These are phyloP conservation scores for Castanopsis chinensis DNA, from an alignment of 306 rosid species.

Conservation along the genomic window DNA sequence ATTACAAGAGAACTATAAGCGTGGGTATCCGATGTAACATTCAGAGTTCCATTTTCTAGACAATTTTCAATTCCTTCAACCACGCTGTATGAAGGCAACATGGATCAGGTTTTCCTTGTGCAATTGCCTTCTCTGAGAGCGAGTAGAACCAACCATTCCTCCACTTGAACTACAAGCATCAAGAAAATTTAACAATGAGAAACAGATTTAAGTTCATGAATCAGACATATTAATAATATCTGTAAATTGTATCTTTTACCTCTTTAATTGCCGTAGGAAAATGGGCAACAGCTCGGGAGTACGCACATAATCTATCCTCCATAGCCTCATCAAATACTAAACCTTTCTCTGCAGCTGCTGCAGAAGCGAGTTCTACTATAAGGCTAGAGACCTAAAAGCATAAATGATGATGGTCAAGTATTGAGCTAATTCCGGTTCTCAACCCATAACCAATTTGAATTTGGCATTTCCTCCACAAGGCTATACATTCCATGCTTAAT, in stretches of 20 bases:
- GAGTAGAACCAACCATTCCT: slow-evolving; percentile 94
- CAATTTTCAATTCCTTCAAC: slow-evolving; percentile 71
- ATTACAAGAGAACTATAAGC: not conserved
- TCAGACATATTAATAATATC: not conserved
- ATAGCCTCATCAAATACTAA: slow-evolving; percentile 66
- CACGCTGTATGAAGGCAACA: slow-evolving; percentile 80
- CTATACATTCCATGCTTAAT: slow-evolving; percentile 1
- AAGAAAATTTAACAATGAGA: slow-evolving; percentile 13
- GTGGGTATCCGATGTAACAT: not conserved
- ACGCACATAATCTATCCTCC: slow-evolving; percentile 88
- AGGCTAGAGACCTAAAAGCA: slow-evolving; percentile 73
- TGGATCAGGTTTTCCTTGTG: slow-evolving; percentile 81
- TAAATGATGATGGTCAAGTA: slow-evolving; percentile 9
- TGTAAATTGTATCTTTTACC: slow-evolving; percentile 38
- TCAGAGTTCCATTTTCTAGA: slow-evolving; percentile 31
- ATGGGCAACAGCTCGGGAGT: slow-evolving; percentile 80
- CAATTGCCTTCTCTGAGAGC: slow-evolving; percentile 60
- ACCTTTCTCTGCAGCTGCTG: slow-evolving; percentile 76
- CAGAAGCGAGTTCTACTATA: slow-evolving; percentile 65
- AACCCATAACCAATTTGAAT: not conserved
- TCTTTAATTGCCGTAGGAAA: slow-evolving; percentile 98
- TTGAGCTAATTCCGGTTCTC: slow-evolving; percentile 1
- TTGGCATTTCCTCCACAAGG: not conserved
- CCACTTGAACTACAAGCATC: slow-evolving; percentile 81
- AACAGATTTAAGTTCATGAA: not conserved